Base-by-base conservation (phyloP, 805 yeast species). In the Grigorovia humatica region DNA sequence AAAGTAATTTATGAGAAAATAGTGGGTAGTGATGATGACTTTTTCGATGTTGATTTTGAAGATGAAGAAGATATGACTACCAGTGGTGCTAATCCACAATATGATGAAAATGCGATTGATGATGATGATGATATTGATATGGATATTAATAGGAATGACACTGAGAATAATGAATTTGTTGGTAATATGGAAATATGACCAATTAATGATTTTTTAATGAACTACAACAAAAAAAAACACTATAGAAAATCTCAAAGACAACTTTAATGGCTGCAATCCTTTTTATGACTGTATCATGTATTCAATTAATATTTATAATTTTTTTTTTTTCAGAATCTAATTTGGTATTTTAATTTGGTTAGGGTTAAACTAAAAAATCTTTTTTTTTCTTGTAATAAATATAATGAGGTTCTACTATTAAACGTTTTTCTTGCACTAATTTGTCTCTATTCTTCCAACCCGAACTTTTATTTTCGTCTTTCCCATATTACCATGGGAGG, bases 31-130 rank as follows among this genome's bases (percentile, higher is more conserved):
- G 93, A 86, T 64, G 97, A 91, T 60, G 98, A 91, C 69, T 93
- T 93, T 71, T 91, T 91, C 64, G 96, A 88, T 66, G 87, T 91
- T 44, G 98, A 91, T 68, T 91, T 91, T 64, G 97, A 91, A 68
- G 98, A 91, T 66, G 96, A 89, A 19, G 96, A 86, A 45, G 90
- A 82, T n/a, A 48, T 46, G 19, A 44, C 17, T n/a, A 47, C 29
- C 15, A 43, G 43, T 27, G 43, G 43, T 17, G 46, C 46, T 11
- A 32, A 23, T n/a, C 48, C 41, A 13, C 29, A 19, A 13, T 44
- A 54, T 15, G 49, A 57, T 46, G 65, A 63, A 51, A 61, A 62
- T 50, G 66, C 69, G 0, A 60, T 63, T 47, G 62, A 46, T 18
- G 57, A 55, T 43, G 68, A 64, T 46, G 68, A 65, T 49, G 66